These are phyloP conservation scores for Cryoendolithus antarcticus DNA, from an alignment of 2,329 filamentous ascomycete genomes.

Conservation along the genomic window DNA sequence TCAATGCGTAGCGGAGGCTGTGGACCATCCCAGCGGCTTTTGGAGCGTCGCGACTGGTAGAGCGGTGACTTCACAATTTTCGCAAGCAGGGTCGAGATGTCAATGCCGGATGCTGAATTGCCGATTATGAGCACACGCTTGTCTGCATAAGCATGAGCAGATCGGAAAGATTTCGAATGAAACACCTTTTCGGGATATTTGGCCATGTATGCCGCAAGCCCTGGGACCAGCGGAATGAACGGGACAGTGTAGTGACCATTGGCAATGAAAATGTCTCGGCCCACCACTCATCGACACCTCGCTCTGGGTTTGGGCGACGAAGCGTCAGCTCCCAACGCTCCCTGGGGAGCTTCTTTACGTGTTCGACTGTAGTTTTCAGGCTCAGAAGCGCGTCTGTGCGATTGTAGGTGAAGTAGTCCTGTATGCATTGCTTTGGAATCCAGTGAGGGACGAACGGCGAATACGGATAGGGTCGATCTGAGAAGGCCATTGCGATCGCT, in stretches of 20 bases:
- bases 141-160: not conserved
- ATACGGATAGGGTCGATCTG: constrained; percentile 41
- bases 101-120: constrained; percentile 22
- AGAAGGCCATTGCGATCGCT: constrained; percentile 45
- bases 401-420: constrained; percentile 43
- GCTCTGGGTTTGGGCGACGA: constrained; percentile 32
- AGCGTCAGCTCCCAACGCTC: constrained; percentile 36
- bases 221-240: constrained; percentile 33
- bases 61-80: constrained; percentile 27
- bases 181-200: constrained; percentile 33
- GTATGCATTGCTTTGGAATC: constrained; percentile 43
- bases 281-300: constrained; percentile 42
- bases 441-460: constrained; percentile 43
- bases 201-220: constrained; percentile 42
- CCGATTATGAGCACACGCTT: constrained; percentile 20
- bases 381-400: constrained; percentile 34
- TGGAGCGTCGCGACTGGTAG: constrained; percentile 40
- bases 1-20: constrained; percentile 34
- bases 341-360: constrained; percentile 27
- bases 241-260: constrained; percentile 24
- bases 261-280: constrained; percentile 35
- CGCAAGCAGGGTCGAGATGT: constrained; percentile 17
- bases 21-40: constrained; percentile 39
- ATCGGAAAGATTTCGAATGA: constrained; percentile 35
- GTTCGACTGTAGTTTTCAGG: constrained; percentile 42